Evolutionary conservation across 2,329 filamentous ascomycete genomes (phyloP).

Genomic region (Huntiella moniliformis): DNA sequence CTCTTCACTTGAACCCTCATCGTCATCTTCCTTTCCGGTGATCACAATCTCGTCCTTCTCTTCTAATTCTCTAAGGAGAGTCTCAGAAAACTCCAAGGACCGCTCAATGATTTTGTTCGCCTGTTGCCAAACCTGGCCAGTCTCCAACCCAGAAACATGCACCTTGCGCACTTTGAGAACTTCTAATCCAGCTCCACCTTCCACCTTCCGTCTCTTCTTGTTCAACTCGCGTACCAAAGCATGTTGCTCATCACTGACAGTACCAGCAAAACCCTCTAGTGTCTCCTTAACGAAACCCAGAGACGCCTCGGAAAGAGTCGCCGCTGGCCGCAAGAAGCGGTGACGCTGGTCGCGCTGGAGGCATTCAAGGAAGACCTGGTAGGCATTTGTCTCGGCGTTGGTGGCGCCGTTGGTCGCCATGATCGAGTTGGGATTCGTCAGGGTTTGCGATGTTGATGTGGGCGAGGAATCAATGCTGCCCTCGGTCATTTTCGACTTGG

Average conservation of each 20-base stretch:
- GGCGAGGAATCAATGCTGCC: constrained; percentile 29
- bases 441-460: constrained; percentile 45
- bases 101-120: constrained; percentile 58
- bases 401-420: constrained; percentile 16
- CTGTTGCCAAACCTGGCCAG: constrained; percentile 87
- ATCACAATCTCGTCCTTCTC: constrained; percentile 27
- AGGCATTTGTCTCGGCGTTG: constrained; percentile 14
- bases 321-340: constrained; percentile 55
- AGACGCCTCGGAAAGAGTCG: constrained; percentile 47
- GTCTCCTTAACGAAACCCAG: constrained; percentile 61
- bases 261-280: constrained; percentile 58
- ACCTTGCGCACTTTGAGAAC: constrained; percentile 64
- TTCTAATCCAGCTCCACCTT: constrained; percentile 25
- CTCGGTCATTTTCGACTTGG: constrained; percentile 12
- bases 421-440: constrained; percentile 28
- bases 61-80: constrained; percentile 30
- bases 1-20: constrained; percentile 17
- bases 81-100: constrained; percentile 29
- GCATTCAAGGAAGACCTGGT: constrained; percentile 34
- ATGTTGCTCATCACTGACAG: constrained; percentile 54
- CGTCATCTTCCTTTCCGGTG: constrained; percentile 16
- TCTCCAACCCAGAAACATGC: constrained; percentile 71
- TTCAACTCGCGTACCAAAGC: constrained; percentile 46
- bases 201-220: constrained; percentile 58
- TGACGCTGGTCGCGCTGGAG: constrained; percentile 45